A percentile compares a stretch with the other conserved stretches of the same genome.
Conservation (phyloP, 202 grass and related monocot species). For the Schoenoplectus tabernaemontani region DNA sequence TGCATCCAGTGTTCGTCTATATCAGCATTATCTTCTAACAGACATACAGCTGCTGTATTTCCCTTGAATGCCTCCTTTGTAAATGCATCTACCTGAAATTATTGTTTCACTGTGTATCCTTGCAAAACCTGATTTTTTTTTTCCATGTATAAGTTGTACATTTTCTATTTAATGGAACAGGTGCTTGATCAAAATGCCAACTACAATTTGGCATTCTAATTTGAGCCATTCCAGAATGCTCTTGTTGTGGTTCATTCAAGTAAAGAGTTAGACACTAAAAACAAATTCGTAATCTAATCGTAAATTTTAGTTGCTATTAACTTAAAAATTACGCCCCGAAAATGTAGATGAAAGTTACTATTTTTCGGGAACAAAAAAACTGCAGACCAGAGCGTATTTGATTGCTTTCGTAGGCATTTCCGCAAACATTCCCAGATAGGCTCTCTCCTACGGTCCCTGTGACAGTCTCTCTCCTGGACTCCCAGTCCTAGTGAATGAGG, state of each 20-base stretch:
- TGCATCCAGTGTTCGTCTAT: constrained; percentile 38
- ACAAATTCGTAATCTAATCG: no score
- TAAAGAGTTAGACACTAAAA: no score
- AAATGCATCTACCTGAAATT: constrained; percentile 48
- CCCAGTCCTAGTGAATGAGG: no score
- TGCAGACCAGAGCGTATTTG: constrained; percentile 39
- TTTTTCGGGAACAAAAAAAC: not conserved
- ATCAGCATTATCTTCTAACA: constrained; percentile 25
- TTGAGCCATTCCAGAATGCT: not conserved
- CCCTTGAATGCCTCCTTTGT: constrained; percentile 38
- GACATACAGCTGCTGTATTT: constrained; percentile 42
- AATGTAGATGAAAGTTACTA: not conserved
- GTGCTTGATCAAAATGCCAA: not conserved
- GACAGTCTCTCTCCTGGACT: no score
- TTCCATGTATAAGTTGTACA: no score
- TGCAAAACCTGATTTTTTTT: no score
- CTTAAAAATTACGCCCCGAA: not conserved
- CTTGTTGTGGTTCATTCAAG: not conserved
- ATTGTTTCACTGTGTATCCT: no score
- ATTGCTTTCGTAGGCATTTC: constrained; percentile 30
- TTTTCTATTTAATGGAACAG: no score
- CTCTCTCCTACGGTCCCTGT: no score
- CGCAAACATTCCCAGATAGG: no score
- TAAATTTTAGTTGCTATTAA: no score
- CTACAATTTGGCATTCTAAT: not conserved